Conservation (phyloP, 2,329 filamentous ascomycete genomes). For the Hirsutella rhossiliensis region DNA sequence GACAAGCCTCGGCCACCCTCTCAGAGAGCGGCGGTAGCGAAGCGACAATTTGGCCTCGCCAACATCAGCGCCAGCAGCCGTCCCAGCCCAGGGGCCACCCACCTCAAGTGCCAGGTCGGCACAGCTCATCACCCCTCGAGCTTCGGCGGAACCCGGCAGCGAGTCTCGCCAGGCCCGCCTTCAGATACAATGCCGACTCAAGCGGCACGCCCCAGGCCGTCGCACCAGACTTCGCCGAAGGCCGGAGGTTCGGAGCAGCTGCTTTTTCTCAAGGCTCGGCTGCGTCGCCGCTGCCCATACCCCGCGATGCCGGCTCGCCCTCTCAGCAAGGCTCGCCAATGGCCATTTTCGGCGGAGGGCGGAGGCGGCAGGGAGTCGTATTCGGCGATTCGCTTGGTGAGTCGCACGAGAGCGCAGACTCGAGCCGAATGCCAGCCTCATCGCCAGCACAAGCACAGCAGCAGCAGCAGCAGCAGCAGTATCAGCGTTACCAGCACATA, state of each 20-base stretch:
- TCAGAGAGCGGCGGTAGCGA: conserved; percentile 24
- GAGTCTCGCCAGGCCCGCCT: conserved; percentile 20
- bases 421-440: conserved; percentile 23
- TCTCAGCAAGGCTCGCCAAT: conserved; percentile 21
- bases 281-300: conserved; percentile 6
- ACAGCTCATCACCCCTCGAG: conserved; percentile 1
- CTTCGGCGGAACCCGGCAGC: neutral
- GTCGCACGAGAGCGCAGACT: conserved; percentile 32
- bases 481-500: conserved; percentile 12
- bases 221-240: conserved; percentile 46
- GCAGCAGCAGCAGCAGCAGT: conserved; percentile 3
- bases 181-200: conserved; percentile 15
- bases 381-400: conserved; percentile 45
- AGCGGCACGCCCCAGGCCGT: conserved; percentile 48
- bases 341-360: conserved; percentile 24
- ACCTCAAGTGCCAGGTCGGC: conserved; percentile 2
- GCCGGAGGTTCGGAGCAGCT: conserved; percentile 13
- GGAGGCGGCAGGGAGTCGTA: conserved; percentile 45
- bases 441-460: conserved; percentile 2
- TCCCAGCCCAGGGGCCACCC: conserved; percentile 14
- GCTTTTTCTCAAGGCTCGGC: conserved; percentile 9
- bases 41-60: conserved; percentile 19
- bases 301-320: conserved; percentile 10
- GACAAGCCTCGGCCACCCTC: conserved; percentile 17
- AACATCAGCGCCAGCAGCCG: conserved; percentile 15